A percentile compares a stretch with the other conserved stretches of the same genome.
Evolutionary conservation across 148 eudicot genomes (phyloP).

Genomic region (Dianthus caryophyllus): DNA sequence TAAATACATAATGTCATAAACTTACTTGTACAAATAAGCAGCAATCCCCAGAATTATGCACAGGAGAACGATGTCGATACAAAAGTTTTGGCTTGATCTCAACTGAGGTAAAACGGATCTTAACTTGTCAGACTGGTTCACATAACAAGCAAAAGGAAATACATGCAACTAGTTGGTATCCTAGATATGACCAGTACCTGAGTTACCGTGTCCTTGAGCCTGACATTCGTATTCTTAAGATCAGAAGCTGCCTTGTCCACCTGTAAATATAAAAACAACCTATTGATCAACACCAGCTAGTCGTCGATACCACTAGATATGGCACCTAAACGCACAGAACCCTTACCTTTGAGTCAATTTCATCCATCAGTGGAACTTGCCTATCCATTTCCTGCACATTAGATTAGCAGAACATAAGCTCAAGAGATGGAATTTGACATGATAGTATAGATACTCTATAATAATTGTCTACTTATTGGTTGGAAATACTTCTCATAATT

Average conservation of each 20-base stretch:
- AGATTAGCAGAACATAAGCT: slow-evolving; percentile 11
- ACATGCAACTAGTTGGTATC: not conserved
- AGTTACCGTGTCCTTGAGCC: slow-evolving; percentile 88
- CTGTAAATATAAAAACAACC: slow-evolving; percentile 34
- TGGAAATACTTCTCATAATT: not conserved
- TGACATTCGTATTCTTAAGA: slow-evolving; percentile 93
- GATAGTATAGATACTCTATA: no score
- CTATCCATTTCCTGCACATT: slow-evolving; percentile 76
- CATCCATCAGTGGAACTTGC: slow-evolving; percentile 98
- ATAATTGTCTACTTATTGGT: no score
- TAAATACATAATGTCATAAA: slow-evolving; percentile 3
- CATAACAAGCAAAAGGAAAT: not conserved
- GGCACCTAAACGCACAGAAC: not conserved
- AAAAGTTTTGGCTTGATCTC: slow-evolving; percentile 95
- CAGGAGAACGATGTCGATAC: slow-evolving; percentile 82
- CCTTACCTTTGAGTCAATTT: slow-evolving; percentile 87
- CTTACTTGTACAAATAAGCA: slow-evolving; percentile 96
- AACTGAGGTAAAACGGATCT: slow-evolving; percentile 41
- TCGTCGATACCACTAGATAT: slow-evolving; percentile 3
- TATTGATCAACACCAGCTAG: not conserved
- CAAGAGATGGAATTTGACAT: not conserved
- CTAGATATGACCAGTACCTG: slow-evolving; percentile 46
- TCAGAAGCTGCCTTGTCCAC: slow-evolving; percentile 90
- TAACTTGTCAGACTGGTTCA: slow-evolving; percentile 7
- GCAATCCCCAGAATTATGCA: slow-evolving; percentile 96